phyloP scores from a whole-genome alignment of 2,329 filamentous ascomycete genomes.

The Colletotrichum sp. region DNA sequence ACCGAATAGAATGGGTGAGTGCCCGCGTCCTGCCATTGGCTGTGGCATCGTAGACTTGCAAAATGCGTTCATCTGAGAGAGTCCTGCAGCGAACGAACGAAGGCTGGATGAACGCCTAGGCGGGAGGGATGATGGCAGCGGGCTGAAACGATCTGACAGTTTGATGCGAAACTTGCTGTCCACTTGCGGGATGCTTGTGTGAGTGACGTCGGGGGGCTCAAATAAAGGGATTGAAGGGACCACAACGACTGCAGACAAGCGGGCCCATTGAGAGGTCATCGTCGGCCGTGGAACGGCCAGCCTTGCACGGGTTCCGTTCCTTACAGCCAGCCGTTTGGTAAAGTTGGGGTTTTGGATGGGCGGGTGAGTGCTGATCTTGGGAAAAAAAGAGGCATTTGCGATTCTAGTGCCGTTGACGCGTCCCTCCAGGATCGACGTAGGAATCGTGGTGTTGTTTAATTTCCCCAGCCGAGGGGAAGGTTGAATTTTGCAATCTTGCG shows the following conservation, averaged over 20 bases:
- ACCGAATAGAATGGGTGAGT: not conserved
- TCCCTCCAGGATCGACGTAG: constrained; percentile 6
- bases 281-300: not conserved
- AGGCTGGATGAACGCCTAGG: not conserved
- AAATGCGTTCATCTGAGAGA: constrained; percentile 14
- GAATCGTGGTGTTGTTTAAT: constrained; percentile 7
- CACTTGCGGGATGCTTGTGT: not conserved
- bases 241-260: not conserved
- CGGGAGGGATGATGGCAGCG: constrained; percentile 1
- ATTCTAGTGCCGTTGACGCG: not conserved
- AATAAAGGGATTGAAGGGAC: not conserved
- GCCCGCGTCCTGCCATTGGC: not conserved
- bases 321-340: not conserved
- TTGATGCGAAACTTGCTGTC: constrained; percentile 5
- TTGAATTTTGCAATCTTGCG: constrained; percentile 9
- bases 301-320: not conserved
- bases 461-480: constrained; percentile 14
- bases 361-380: not conserved
- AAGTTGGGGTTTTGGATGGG: not conserved
- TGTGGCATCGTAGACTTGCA: not conserved
- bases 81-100: not conserved
- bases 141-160: constrained; percentile 12
- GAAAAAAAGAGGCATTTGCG: not conserved
- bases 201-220: not conserved
- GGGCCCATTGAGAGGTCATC: not conserved